These are phyloP conservation scores for Physcia stellaris DNA, from an alignment of 495 filamentous ascomycete species.

Conservation along the genomic window DNA sequence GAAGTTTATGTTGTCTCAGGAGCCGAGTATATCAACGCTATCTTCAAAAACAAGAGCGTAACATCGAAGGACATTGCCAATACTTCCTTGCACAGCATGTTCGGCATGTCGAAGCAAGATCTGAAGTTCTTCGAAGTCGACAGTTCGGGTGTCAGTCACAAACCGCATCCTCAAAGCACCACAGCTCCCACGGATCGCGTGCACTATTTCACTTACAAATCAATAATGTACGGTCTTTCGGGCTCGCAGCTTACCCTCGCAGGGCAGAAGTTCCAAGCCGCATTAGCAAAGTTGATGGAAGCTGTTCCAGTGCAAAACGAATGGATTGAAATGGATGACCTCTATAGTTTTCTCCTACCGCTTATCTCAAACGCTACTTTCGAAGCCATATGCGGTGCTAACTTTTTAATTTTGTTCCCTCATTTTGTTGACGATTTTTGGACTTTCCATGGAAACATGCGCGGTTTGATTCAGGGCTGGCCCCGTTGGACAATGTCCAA, in stretches of 20 bases:
- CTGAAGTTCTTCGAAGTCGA: background rate
- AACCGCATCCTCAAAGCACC: background rate
- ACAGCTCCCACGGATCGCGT: background rate
- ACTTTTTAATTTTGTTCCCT: background rate
- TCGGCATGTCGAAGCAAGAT: background rate
- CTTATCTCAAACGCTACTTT: background rate
- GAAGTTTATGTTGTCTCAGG: too few relatives aligned
- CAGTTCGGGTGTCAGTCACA: background rate
- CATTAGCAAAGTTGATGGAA: background rate
- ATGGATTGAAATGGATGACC: slow-evolving; percentile 3
- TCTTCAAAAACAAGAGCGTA: too few relatives aligned
- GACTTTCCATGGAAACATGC: background rate
- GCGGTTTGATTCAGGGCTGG: background rate
- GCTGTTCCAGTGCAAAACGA: background rate
- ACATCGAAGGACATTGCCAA: too few relatives aligned
- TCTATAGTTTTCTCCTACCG: background rate
- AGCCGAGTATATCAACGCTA: too few relatives aligned
- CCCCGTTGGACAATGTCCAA: background rate
- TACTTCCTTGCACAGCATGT: background rate
- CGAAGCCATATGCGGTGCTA: background rate
- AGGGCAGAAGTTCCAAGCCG: background rate
- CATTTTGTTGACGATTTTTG: slow-evolving; percentile 5
- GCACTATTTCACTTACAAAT: background rate
- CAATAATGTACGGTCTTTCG: background rate
- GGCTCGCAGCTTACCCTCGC: background rate